A percentile compares a stretch with the other conserved stretches of the same genome.
These are phyloP conservation scores for Luffa acutangula DNA, from an alignment of 306 rosid genomes.

Conservation along the genomic window DNA sequence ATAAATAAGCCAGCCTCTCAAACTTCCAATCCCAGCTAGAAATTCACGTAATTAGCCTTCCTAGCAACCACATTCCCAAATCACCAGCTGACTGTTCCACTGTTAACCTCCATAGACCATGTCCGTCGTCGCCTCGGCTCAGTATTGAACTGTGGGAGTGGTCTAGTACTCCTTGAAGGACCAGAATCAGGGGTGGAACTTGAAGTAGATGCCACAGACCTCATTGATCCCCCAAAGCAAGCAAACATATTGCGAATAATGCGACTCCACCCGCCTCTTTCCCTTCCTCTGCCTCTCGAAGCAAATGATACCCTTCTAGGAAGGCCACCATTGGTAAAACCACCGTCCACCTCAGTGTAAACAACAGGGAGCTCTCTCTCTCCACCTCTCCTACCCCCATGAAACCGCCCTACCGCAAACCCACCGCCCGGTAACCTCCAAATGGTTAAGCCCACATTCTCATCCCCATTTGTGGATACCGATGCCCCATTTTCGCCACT, in stretches of 20 bases:
- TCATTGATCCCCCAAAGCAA: slow-evolving; percentile 37
- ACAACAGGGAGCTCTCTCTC: slow-evolving; percentile 76
- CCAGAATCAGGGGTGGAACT: slow-evolving; percentile 17
- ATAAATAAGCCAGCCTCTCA: not conserved
- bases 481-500: not conserved
- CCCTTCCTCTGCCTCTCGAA: slow-evolving; percentile 39
- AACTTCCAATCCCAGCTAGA: not conserved
- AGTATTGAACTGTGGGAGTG: not conserved
- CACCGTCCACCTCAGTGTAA: slow-evolving; percentile 72
- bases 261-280: slow-evolving; percentile 35
- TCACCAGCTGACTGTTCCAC: slow-evolving; percentile 10
- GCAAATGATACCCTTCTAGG: slow-evolving; percentile 62
- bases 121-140: slow-evolving; percentile 3
- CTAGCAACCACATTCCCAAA: not conserved
- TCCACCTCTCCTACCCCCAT: slow-evolving; percentile 54
- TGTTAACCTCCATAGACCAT: slow-evolving; percentile 13
- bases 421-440: slow-evolving; percentile 93
- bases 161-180: slow-evolving; percentile 10
- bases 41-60: not conserved
- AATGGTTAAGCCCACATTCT: slow-evolving; percentile 52
- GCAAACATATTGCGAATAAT: slow-evolving; percentile 28
- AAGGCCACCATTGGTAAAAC: slow-evolving; percentile 45
- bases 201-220: slow-evolving; percentile 15
- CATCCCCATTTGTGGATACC: slow-evolving; percentile 22
- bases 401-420: slow-evolving; percentile 70